These are phyloP conservation scores for Suillus variegatus DNA, from an alignment of 768 basidiomycete genomes.

Conservation along the genomic window DNA sequence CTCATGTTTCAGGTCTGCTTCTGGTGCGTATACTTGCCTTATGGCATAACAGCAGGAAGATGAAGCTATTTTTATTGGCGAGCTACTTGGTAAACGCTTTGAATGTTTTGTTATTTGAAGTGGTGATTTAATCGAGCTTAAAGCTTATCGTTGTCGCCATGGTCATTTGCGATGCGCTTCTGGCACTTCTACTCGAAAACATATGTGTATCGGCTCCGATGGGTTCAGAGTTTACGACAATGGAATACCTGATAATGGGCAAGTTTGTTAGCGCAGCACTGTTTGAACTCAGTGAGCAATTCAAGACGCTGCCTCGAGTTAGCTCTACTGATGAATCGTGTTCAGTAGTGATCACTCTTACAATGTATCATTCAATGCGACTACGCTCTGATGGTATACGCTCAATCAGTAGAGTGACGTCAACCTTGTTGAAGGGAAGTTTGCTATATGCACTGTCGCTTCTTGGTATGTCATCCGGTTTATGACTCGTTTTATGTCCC, in stretches of 20 bases:
- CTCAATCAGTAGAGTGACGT: not conserved
- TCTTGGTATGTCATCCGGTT: conserved; percentile 7
- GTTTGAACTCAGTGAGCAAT: conserved; percentile 13
- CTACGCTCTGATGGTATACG: not conserved
- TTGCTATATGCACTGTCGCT: conserved; percentile 13
- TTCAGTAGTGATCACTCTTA: conserved; percentile 6
- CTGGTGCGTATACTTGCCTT: conserved; percentile 15
- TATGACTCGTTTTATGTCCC: not conserved
- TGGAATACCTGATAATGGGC: conserved; percentile 9
- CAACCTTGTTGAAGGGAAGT: conserved; percentile 11
- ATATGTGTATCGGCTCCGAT: conserved; percentile 7
- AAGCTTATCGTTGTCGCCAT: conserved; percentile 12
- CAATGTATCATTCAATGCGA: conserved; percentile 2
- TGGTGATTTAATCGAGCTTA: not conserved
- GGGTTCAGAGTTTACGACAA: not conserved
- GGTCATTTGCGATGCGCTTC: conserved; percentile 5
- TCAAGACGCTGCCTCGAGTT: not conserved
- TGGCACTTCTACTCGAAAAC: conserved; percentile 1
- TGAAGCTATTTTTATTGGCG: conserved; percentile 3
- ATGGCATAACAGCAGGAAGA: conserved; percentile 2
- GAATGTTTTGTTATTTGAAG: not conserved
- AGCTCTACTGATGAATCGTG: not conserved
- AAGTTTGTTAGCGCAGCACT: conserved; percentile 12
- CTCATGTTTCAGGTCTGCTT: conserved; percentile 12
- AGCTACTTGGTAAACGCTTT: conserved; percentile 9